Evolutionary conservation across 768 basidiomycete genomes (phyloP), one percentile per base, ranked within the genome.

Genomic region (Termitomyces sp.): DNA sequence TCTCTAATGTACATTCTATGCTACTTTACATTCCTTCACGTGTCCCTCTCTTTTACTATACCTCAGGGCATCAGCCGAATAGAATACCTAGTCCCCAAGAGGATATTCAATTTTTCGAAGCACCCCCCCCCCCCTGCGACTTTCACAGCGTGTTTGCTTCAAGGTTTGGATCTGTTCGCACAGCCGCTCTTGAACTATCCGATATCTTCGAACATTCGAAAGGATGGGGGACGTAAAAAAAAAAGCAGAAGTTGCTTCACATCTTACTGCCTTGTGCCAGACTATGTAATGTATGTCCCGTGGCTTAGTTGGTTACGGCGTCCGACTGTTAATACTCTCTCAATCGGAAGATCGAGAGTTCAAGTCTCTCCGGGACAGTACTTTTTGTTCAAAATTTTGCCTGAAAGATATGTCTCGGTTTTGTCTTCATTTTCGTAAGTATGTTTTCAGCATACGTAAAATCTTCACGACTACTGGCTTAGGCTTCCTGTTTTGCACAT

Each of bases 181-280:
- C 4, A 28, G 2, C 28, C 96, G 85, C 66, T 96, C 96, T 1
- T 87, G 84, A 0, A 96, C 94, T 0, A 95, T 92, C n/a, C 96
- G 84, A 55, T 97, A 98, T n/a, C n/a, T n/a, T n/a, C n/a, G n/a
- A n/a, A n/a, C n/a, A n/a, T n/a, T n/a, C n/a, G n/a, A n/a, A n/a
- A n/a, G n/a, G n/a, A n/a, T n/a, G n/a, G n/a, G n/a, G n/a, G n/a
- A n/a, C n/a, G n/a, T n/a, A n/a, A n/a, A n/a, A n/a, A n/a, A n/a
- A n/a, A n/a, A n/a, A n/a, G n/a, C n/a, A n/a, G n/a, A n/a, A n/a
- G 28, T 28, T 28, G 28, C 28, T 28, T 28, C 28, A 28, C 28
- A 28, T 28, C 4, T 4, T 28, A 28, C 4, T 2, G 4, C 4
- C 28, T 4, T 28, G 28, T 28, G 4, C 4, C n/a, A n/a, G 40